phyloP scores from a whole-genome alignment of 257 asterid species.

The Solanum clarkiae region DNA sequence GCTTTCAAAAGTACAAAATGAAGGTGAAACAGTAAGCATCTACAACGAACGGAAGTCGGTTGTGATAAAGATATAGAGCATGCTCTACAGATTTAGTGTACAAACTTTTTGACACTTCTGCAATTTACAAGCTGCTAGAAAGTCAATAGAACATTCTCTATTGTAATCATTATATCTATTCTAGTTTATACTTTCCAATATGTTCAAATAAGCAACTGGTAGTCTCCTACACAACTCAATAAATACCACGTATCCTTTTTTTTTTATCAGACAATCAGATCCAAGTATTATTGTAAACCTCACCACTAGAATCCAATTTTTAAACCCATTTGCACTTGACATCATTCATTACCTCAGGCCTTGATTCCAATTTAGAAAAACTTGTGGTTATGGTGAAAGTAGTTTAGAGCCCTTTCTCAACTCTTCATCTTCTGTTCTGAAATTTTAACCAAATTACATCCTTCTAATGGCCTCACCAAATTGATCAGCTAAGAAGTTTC shows the following conservation, averaged over 20 bases:
- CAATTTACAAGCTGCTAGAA: neutral
- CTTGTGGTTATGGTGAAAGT: neutral
- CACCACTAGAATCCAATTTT: neutral
- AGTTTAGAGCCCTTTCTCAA: neutral
- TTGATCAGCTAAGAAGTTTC: neutral
- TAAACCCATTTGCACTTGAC: neutral
- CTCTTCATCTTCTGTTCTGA: neutral
- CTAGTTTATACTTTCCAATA: neutral
- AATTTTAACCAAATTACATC: neutral
- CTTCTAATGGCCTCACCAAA: neutral
- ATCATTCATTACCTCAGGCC: neutral
- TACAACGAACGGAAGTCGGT: neutral
- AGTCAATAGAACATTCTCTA: neutral
- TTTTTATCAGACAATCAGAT: neutral
- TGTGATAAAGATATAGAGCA: neutral
- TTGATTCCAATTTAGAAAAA: neutral
- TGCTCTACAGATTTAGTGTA: neutral
- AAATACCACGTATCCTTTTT: neutral
- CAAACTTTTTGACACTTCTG: neutral
- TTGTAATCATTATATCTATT: neutral
- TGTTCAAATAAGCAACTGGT: neutral
- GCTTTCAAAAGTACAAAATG: neutral
- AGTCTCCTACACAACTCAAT: neutral
- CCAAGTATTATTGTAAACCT: neutral
- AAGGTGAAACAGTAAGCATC: neutral